A percentile compares a stretch with the other conserved stretches of the same genome.
Conservation (phyloP, 768 basidiomycete species). For the Hygrocybe coccinea region DNA sequence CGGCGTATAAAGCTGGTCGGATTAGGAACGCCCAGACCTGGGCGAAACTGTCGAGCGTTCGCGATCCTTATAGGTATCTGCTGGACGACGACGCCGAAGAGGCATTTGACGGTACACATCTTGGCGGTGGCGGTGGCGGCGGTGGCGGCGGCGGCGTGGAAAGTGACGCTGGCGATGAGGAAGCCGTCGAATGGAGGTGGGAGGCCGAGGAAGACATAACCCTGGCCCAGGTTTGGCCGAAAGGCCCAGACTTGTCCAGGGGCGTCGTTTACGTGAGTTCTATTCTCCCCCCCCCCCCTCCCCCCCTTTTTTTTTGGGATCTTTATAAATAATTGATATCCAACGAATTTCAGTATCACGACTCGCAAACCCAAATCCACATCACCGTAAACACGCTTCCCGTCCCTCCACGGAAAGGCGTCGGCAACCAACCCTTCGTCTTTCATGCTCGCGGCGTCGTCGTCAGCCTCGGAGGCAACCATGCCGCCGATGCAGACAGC, state of each 20-base stretch:
- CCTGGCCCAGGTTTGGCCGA: slow-evolving; percentile 55
- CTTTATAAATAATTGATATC: slow-evolving; percentile 2
- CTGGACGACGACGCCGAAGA: slow-evolving; percentile 26
- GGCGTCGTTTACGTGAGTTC: slow-evolving; percentile 61
- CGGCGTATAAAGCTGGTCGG: slow-evolving; percentile 43
- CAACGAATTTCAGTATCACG: slow-evolving; percentile 43
- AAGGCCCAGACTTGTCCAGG: slow-evolving; percentile 36
- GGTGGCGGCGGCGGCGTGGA: slow-evolving; percentile 37
- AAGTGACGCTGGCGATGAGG: slow-evolving; percentile 30
- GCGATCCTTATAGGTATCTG: slow-evolving; percentile 44
- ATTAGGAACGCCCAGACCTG: slow-evolving; percentile 48
- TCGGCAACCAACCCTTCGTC: slow-evolving; percentile 56
- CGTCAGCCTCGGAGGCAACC: slow-evolving; percentile 26
- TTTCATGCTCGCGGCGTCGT: slow-evolving; percentile 50
- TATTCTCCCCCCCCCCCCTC: neutral
- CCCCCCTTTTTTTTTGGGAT: neutral
- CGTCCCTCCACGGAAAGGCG: slow-evolving; percentile 52
- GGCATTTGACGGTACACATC: slow-evolving; percentile 14
- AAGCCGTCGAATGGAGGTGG: slow-evolving; percentile 52
- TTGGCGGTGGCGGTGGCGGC: too few relatives aligned
- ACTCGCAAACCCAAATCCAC: slow-evolving; percentile 49
- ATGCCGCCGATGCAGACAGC: neutral
- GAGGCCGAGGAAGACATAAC: slow-evolving; percentile 65
- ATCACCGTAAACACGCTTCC: slow-evolving; percentile 51
- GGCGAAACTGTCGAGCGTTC: slow-evolving; percentile 47